Evolutionary conservation across 192 early-diverging fungal genomes (phyloP).

Genomic region (Coemansia sp.): DNA sequence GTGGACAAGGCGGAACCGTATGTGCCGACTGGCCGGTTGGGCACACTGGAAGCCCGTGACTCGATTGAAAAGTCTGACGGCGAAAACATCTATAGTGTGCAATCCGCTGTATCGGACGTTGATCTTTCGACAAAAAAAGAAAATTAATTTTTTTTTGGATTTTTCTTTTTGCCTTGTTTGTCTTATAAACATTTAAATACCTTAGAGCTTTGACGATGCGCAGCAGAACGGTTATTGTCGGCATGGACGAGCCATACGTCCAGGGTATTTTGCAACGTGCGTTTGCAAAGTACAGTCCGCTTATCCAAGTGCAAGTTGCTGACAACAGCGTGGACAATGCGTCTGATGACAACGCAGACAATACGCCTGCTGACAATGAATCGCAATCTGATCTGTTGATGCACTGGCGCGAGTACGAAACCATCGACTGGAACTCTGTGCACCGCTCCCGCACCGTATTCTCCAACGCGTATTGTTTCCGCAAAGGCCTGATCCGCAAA

Average conservation of each 20-base stretch:
- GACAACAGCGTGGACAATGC: too few relatives aligned
- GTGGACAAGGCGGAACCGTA: constrained; percentile 42
- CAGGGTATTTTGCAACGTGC: constrained; percentile 31
- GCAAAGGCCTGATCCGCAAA: constrained; percentile 69
- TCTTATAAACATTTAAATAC: not conserved
- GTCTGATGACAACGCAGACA: not conserved
- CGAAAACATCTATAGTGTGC: constrained; percentile 39
- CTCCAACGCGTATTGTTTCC: constrained; percentile 63
- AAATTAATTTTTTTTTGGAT: constrained; percentile 2
- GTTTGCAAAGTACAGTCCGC: constrained; percentile 23
- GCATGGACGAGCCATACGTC: constrained; percentile 57
- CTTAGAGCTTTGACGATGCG: not conserved
- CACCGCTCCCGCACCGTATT: constrained; percentile 36
- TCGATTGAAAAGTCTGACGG: constrained; percentile 48
- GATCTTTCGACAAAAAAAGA: not conserved
- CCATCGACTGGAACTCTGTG: constrained; percentile 59
- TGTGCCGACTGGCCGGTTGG: constrained; percentile 49
- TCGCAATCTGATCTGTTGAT: constrained; percentile 14
- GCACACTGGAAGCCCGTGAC: constrained; percentile 35
- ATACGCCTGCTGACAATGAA: not conserved
- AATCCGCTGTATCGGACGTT: constrained; percentile 24
- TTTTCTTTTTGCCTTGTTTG: not conserved
- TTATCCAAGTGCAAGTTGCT: not conserved
- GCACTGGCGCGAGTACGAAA: constrained; percentile 69
- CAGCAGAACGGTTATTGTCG: constrained; percentile 36